Evolutionary conservation across 177 flowering plant genomes (phyloP), one percentile per base, ranked within the genome.

Genomic region (Vitis hybrid): DNA sequence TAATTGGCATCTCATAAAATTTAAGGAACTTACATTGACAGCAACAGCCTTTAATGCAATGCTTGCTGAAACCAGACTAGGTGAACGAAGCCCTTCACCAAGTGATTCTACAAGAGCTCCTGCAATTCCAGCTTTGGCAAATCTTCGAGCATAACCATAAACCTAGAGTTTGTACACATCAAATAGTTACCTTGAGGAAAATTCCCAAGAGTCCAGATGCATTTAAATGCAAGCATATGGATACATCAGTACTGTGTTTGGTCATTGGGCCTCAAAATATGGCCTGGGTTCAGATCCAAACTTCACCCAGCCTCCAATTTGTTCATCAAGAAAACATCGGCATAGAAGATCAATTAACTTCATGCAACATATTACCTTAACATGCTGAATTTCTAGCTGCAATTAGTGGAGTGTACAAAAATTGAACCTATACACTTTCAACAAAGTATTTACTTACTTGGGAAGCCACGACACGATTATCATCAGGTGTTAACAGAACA

Each of bases 401-500:
- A 62, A 16, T 50, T 10, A 33, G 11, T 45, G 22, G 1, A 26
- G 50, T 10, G 26, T 13, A 29, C 5, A 26, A 45, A 65, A 3
- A 8, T n/a, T 50, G 7, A 26, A 16, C 6, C 45, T 50, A 13
- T 16, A 26, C n/a, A 49, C 45, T 56, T 16, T 49, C 26, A 9
- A 48, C 45, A 53, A 63, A 66, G 11, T 13, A 6, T 58, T 22
- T 45, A 84, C 93, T 85, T 82, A 91, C 99, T 81, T 96, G 94
- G 60, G 99, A 96, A 75, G 98, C 99, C 75, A 92, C 82, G 48
- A 96, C 97, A 61, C 98, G 94, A 71, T 84, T 78, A 72, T 96
- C 99, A 81, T 96, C 99, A 78, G 99, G 80, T 53, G 97, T 84
- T 61, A 96, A 76, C 62, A 96, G 76, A 62, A 86, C 83, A n/a